Conservation (phyloP, 805 yeast genomes). For the Hanseniaspora valbyensis region DNA sequence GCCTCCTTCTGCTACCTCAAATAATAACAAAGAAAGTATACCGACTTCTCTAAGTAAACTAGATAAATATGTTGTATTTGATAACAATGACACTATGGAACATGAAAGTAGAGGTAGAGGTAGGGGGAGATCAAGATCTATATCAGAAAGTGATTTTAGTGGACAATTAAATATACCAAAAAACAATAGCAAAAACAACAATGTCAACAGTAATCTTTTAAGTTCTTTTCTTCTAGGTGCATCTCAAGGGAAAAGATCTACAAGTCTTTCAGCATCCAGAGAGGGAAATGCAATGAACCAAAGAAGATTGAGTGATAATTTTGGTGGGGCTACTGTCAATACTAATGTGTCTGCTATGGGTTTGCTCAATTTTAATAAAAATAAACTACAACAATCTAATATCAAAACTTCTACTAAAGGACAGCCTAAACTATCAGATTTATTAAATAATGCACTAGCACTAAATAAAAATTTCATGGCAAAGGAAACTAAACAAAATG, state of each 20-base stretch:
- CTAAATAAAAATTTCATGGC: conserved; percentile 1
- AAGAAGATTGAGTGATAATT: conserved; percentile 13
- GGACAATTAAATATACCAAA: conserved; percentile 5
- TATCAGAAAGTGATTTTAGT: conserved; percentile 5
- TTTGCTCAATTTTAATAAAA: conserved; percentile 6
- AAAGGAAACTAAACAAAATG: neutral
- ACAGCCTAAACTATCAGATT: conserved; percentile 11
- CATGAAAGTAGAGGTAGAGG: conserved; percentile 8
- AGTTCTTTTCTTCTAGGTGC: conserved; percentile 12
- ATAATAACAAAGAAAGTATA: neutral
- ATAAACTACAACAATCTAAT: neutral
- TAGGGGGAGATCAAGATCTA: conserved; percentile 14
- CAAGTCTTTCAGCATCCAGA: conserved; percentile 11
- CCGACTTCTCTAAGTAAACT: conserved; percentile 13
- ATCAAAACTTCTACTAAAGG: neutral
- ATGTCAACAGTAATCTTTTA: neutral
- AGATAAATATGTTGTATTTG: conserved; percentile 5
- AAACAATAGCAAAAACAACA: neutral
- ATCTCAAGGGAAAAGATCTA: conserved; percentile 13
- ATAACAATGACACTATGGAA: neutral
- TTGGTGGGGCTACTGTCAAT: neutral
- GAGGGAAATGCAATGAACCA: conserved; percentile 7
- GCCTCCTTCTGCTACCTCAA: neutral
- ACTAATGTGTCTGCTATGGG: conserved; percentile 6
- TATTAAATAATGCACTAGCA: conserved; percentile 2